Evolutionary conservation across 345 rosid species (phyloP), one percentile per base, ranked within the genome.

Genomic region (Durio zibethinus): DNA sequence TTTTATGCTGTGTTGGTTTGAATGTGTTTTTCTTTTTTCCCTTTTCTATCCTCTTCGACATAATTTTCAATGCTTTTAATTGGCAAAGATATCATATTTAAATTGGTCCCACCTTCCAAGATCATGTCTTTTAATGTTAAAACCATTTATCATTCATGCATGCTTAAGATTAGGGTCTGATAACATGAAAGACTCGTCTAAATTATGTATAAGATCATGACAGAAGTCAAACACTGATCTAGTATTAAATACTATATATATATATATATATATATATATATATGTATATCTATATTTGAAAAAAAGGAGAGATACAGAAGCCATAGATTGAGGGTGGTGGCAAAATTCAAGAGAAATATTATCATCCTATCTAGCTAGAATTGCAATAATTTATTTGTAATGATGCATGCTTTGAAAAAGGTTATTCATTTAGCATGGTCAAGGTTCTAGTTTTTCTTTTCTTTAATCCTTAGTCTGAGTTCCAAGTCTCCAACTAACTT

Each of bases 1-100:
- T 81, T 72, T 73, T 77, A 64, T 76, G 70, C 74, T 60, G 7
- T 73, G 18, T 54, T 79, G 42, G 29, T 52, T 40, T 45, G 12
- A 63, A 63, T 29, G n/a, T 29, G 31, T 57, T 57, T 57, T 10
- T 57, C 2, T 3, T 10, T 27, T 29, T 12, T 59, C 1, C 40
- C 4, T 33, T 33, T 33, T 33, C 4, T 33, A 10, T 4, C 14
- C 15, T 25, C 62, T 23, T 10, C 7, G 7, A 59, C 33, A 59
- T 25, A 25, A 18, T 57, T 57, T 57, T 57, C 2, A 59, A 59
- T 59, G 64, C 76, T 45, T 52, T 75, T 57, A 69, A 21, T 38
- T 69, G 36, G 73, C 68, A 38, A 67, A 18, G 8, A 25, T 54
- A 68, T 40, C 27, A 38, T 38, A 65, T 45, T 79, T 15, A 14